Evolutionary conservation across 1,284 basidiomycete genomes (phyloP).

Genomic region (Lentinula novae-zelandiae): DNA sequence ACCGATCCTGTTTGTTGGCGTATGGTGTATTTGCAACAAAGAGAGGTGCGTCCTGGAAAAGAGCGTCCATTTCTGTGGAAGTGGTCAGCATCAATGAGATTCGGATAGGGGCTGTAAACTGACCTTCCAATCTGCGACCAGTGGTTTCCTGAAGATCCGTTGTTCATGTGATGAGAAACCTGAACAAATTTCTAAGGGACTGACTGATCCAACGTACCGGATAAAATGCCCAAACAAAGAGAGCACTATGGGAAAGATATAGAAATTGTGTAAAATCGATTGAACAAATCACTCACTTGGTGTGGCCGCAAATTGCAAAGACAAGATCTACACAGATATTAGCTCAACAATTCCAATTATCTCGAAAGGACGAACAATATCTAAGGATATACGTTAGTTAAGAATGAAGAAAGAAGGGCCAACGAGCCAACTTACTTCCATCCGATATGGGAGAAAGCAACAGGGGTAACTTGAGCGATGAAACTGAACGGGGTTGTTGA

Average conservation of each 20-base stretch:
- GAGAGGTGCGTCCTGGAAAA: constrained; percentile 46
- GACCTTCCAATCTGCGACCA: constrained; percentile 44
- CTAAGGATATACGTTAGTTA: neutral
- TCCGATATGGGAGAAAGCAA: constrained; percentile 45
- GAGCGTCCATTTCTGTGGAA: constrained; percentile 49
- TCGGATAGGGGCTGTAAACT: constrained; percentile 5
- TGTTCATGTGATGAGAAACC: neutral
- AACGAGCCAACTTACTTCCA: constrained; percentile 32
- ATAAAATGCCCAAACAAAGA: constrained; percentile 51
- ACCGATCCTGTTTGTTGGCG: constrained; percentile 30
- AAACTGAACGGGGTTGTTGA: constrained; percentile 22
- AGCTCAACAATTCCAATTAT: neutral
- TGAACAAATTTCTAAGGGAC: neutral
- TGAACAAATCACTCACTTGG: constrained; percentile 35
- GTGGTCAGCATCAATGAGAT: neutral
- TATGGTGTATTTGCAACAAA: constrained; percentile 46
- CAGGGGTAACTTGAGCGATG: constrained; percentile 47
- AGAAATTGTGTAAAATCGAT: neutral
- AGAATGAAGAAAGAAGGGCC: no score
- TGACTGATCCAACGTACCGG: constrained; percentile 21
- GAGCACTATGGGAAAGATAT: constrained; percentile 28
- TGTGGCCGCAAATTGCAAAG: constrained; percentile 59
- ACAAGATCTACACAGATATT: constrained; percentile 36
- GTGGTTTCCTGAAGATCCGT: constrained; percentile 35
- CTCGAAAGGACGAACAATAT: constrained; percentile 16